A percentile compares a stretch with the other conserved stretches of the same genome.
Conservation (phyloP, 176 grass and related monocot genomes). For the Poa pratensis region DNA sequence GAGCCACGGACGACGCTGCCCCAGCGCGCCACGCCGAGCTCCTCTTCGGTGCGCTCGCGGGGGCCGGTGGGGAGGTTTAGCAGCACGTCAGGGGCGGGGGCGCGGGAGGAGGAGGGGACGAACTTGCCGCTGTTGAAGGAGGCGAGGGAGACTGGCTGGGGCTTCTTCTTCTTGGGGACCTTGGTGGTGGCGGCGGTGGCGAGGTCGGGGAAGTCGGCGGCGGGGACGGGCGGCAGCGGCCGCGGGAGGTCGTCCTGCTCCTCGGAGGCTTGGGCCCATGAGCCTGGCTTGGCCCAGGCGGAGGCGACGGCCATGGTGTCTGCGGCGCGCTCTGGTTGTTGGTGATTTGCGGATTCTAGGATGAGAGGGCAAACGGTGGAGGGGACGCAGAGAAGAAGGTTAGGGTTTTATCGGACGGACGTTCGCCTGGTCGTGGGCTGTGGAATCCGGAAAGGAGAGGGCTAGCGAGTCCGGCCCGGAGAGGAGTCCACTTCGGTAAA, state of each 20-base stretch:
- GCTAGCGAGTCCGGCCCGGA: too few species aligned
- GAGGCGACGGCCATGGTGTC: constrained; percentile 58
- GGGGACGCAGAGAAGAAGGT: background rate
- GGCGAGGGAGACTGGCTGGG: constrained; percentile 49
- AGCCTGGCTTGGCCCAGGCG: constrained; percentile 72
- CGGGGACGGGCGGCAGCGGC: constrained; percentile 34
- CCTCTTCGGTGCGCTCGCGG: constrained; percentile 60
- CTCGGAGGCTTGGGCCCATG: constrained; percentile 70
- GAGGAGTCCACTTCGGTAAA: too few species aligned
- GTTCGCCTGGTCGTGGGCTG: background rate
- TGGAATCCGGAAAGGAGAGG: background rate
- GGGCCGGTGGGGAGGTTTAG: constrained; percentile 56
- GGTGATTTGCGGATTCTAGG: constrained; percentile 41
- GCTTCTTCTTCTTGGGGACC: constrained; percentile 74
- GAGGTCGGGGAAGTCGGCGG: constrained; percentile 65
- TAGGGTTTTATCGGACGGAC: constrained; percentile 47
- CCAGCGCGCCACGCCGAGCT: constrained; percentile 52
- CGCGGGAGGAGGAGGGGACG: constrained; percentile 43
- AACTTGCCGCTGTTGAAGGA: constrained; percentile 54
- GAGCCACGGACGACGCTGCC: constrained; percentile 25
- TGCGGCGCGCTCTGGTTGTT: constrained; percentile 1
- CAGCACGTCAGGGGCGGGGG: constrained; percentile 24
- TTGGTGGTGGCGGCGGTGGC: constrained; percentile 54
- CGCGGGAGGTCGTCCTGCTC: constrained; percentile 57
- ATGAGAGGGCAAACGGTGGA: background rate